phyloP scores from a whole-genome alignment of 2,329 filamentous ascomycete species.

The Neophaeococcomyces mojaviensis region DNA sequence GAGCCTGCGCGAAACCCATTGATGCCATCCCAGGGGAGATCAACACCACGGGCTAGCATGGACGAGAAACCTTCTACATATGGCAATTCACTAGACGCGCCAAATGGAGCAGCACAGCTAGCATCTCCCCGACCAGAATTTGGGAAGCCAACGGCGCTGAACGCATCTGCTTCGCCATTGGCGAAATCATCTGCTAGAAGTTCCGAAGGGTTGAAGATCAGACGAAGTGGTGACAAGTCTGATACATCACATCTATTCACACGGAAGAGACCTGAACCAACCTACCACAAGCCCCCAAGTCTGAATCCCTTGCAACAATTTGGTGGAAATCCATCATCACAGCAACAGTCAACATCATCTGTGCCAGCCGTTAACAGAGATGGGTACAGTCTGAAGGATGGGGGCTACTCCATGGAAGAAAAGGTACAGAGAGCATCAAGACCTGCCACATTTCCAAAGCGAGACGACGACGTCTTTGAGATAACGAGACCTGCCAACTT shows the following conservation, averaged over 20 bases:
- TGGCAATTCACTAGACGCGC: not conserved
- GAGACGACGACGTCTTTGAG: slow-evolving; percentile 33
- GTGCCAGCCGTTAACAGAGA: slow-evolving; percentile 16
- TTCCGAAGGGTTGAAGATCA: slow-evolving; percentile 13
- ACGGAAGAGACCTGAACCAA: not conserved
- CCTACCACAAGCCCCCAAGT: slow-evolving; percentile 6
- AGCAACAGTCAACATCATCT: not conserved
- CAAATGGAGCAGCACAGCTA: not conserved
- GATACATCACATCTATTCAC: slow-evolving; percentile 20
- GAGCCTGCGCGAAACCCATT: slow-evolving; percentile 35
- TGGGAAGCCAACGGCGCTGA: slow-evolving; percentile 51
- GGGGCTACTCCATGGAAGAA: slow-evolving; percentile 4
- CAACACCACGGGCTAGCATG: slow-evolving; percentile 28
- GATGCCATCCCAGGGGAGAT: slow-evolving; percentile 30
- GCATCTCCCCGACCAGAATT: slow-evolving; percentile 42
- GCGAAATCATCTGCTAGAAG: slow-evolving; percentile 29
- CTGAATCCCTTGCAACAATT: slow-evolving; percentile 2
- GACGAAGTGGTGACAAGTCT: slow-evolving; percentile 14
- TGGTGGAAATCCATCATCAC: not conserved
- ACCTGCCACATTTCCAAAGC: slow-evolving; percentile 18
- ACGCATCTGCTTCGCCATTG: slow-evolving; percentile 37
- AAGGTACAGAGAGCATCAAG: slow-evolving; percentile 2
- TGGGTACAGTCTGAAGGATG: slow-evolving; percentile 10
- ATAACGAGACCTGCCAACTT: slow-evolving; percentile 43
- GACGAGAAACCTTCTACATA: slow-evolving; percentile 6